Evolutionary conservation across 306 rosid species (phyloP), one percentile per base, ranked within the genome.

Genomic region (Acacia crassicarpa): DNA sequence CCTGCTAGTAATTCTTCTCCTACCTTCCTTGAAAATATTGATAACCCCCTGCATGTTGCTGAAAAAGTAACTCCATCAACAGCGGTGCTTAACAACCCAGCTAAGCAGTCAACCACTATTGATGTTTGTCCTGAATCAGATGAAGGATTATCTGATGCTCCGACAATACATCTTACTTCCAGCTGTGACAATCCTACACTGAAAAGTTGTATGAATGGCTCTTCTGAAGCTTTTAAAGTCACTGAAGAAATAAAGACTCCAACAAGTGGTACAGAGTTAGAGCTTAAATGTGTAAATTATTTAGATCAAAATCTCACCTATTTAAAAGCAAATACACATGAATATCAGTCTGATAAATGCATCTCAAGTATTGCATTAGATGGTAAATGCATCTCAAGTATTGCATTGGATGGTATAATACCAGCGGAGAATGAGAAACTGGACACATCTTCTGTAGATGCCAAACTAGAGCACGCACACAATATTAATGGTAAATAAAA

Each of bases 1-100:
- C 72, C 92, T 62, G 75, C 90, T 81, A 77, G 82, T 33, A 75
- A 78, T 74, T 69, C 78, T 81, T 53, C 6, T 63, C 76, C 88
- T 76, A 81, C 67, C 35, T 74, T 71, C 51, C 72, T 74, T 58
- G 80, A 67, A 78, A 76, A 75, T 77, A 53, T 74, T 61, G 72
- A 38, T 77, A 83, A 44, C 45, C 63, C 49, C 32, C 16, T 25
- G 30, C 68, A 87, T 67, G 77, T 67, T 81, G 35, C 80, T 23
- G 19, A 81, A 74, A 65, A 85, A 41, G 56, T 41, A 62, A 84
- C 70, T 76, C 87, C 46, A 61, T 76, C 83, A 75, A 82, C 83
- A 45, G 63, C 62, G 56, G 74, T 82, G 46, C 46, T 61, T 45
- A 53, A 85, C 70, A 85, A 76, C 76, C 66, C 74, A 58, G 74